Evolutionary conservation across 441 rosid genomes (phyloP).

Genomic region (Pelargonium myrrhifolium): DNA sequence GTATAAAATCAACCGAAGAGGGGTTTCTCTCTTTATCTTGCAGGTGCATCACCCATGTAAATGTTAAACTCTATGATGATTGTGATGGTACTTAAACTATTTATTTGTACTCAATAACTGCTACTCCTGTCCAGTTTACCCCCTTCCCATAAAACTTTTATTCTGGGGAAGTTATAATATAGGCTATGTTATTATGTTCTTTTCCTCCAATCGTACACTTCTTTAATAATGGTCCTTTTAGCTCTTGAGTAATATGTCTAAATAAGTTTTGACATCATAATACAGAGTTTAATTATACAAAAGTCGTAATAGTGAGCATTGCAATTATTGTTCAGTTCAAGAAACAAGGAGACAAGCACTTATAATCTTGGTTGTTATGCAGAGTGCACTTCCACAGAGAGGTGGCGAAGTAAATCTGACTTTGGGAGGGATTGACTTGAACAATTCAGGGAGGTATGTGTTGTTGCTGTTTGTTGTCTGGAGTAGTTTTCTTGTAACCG

Average conservation of each 20-base stretch:
- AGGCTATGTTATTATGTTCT: no score
- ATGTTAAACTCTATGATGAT: no score
- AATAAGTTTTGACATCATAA: neutral
- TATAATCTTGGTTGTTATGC: slow-evolving; percentile 23
- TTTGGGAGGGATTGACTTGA: slow-evolving; percentile 93
- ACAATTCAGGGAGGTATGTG: slow-evolving; percentile 89
- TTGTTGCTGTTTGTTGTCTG: slow-evolving; percentile 16
- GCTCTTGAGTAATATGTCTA: neutral
- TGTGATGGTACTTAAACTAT: no score
- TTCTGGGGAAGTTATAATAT: no score
- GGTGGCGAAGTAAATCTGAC: slow-evolving; percentile 95
- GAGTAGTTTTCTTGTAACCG: slow-evolving; percentile 16
- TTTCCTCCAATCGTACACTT: no score
- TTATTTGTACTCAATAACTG: no score
- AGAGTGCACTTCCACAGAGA: slow-evolving; percentile 85
- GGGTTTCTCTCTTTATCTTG: no score
- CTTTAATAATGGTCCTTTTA: no score
- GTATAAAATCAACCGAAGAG: no score
- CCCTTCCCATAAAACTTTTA: no score
- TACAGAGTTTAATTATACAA: neutral
- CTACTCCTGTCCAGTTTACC: no score
- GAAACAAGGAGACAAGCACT: slow-evolving; percentile 1
- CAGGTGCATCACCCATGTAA: no score
- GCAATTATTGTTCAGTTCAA: neutral
- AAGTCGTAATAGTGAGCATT: slow-evolving; percentile 5